Base-by-base conservation (phyloP, 2,329 filamentous ascomycete genomes). In the Epichloe aotearoae region DNA sequence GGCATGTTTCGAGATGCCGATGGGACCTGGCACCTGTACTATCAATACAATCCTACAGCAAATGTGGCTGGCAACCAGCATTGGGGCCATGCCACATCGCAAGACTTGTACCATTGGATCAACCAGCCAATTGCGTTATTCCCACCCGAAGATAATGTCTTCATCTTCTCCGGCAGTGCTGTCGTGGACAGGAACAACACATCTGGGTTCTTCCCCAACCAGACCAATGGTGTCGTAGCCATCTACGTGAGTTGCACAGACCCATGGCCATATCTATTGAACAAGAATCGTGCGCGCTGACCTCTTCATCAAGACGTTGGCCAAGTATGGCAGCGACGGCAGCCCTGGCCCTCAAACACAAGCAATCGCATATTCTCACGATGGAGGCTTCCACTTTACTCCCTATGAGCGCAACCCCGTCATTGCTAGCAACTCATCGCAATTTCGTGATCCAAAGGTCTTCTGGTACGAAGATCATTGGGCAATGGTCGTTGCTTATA, bases 391-490 rank as follows among this genome's bases (percentile, higher is more conserved):
- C 58, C 78, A 73, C 0, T 84, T 84, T 56, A 71, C 69, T 44
- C 75, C 76, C 40, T 85, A 83, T 53, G 66, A 67, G 1, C 61
- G 62, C 4, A 85, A 85, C 53, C 82, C 82, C 1, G 76, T 84
- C 15, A 74, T 85, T 42, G 62, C 70, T 54, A 73, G 74, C 59
- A 69, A 69, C 52, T 71, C 74, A 17, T 69, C 63, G 5, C 73
- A 81, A 54, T 84, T 84, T 66, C 76, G 82, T 23, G 82, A 85
- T 55, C 81, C 82, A 1, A 81, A 84, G 57, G 79, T 84, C 2
- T 69, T 81, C 43, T 77, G 78, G 69, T 75, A 82, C 54, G 64
- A 71, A 2, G 59, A 73, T 41, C 64, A 69, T 17, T 84, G 80
- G 80, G 74, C 80, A 39, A 77, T 80, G 72, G 70, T 73, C 0